A percentile compares a stretch with the other conserved stretches of the same genome.
Conservation (phyloP, 108 stramenopile species). For the Skeletonema tropicum region DNA sequence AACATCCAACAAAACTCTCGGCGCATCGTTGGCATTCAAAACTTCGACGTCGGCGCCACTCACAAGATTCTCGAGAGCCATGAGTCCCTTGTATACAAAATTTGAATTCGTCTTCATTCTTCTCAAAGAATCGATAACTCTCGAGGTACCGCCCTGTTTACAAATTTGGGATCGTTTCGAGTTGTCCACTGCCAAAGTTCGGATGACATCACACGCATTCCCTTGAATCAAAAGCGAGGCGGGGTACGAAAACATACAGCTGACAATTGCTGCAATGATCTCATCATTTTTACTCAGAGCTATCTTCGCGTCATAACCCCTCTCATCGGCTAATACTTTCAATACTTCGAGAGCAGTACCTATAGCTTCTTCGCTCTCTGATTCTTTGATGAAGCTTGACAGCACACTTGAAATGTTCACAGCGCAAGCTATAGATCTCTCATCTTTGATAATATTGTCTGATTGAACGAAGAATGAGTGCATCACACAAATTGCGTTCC, state of each 20-base stretch:
- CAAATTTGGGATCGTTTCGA: conserved; percentile 24
- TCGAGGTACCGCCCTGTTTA: conserved; percentile 21
- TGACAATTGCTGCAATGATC: conserved; percentile 24
- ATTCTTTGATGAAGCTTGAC: conserved; percentile 15
- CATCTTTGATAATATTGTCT: not conserved
- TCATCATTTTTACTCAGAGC: conserved; percentile 14
- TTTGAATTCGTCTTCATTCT: conserved; percentile 24
- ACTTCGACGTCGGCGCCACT: conserved; percentile 35
- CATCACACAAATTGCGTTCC: conserved; percentile 23
- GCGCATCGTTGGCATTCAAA: conserved; percentile 5
- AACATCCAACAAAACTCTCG: not conserved
- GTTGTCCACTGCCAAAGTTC: conserved; percentile 28
- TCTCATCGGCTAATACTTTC: conserved; percentile 7
- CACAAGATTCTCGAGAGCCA: conserved; percentile 36
- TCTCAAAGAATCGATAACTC: conserved; percentile 24
- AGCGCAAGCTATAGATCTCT: conserved; percentile 13
- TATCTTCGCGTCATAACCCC: conserved; percentile 9
- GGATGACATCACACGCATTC: conserved; percentile 22
- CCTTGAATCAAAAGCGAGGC: conserved; percentile 15
- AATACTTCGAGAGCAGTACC: conserved; percentile 14
- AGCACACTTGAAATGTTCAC: conserved; percentile 14
- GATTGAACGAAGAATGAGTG: conserved; percentile 13
- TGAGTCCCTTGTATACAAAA: conserved; percentile 32
- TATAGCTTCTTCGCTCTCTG: conserved; percentile 20
- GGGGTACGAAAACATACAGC: conserved; percentile 22